These are phyloP conservation scores for Pyrus pyrifolia DNA, from an alignment of 306 rosid genomes.

Conservation along the genomic window DNA sequence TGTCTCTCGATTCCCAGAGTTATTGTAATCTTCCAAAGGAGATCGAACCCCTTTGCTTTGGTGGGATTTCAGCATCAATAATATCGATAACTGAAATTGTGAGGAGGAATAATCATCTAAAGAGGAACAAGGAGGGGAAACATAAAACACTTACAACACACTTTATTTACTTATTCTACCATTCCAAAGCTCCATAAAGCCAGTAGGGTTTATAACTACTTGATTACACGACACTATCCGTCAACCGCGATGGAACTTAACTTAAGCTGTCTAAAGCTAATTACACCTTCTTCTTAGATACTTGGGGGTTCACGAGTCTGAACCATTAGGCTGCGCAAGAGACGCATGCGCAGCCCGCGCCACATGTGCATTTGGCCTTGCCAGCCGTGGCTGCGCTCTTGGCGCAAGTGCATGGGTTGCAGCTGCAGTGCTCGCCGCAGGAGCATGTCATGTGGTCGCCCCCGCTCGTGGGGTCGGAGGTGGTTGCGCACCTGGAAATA, in stretches of 20 bases:
- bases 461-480: background rate
- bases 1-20: no score
- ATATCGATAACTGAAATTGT: background rate
- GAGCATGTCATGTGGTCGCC: slow-evolving; percentile 43
- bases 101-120: background rate
- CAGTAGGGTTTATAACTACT: background rate
- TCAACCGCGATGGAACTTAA: background rate
- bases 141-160: no score
- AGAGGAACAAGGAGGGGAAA: background rate
- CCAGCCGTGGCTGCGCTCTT: slow-evolving; percentile 24
- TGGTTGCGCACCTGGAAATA: slow-evolving; percentile 2
- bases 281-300: background rate
- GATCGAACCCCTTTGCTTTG: background rate
- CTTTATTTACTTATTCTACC: no score
- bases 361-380: slow-evolving; percentile 43
- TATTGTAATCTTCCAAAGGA: no score
- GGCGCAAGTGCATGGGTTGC: slow-evolving; percentile 70
- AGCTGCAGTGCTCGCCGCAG: slow-evolving; percentile 73
- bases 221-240: background rate
- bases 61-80: background rate
- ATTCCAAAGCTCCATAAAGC: no score
- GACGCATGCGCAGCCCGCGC: slow-evolving; percentile 35
- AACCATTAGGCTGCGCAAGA: slow-evolving; percentile 31
- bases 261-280: background rate
- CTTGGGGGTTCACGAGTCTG: no score